Conservation (phyloP, 306 rosid genomes). For the Cucurbita maxima region DNA sequence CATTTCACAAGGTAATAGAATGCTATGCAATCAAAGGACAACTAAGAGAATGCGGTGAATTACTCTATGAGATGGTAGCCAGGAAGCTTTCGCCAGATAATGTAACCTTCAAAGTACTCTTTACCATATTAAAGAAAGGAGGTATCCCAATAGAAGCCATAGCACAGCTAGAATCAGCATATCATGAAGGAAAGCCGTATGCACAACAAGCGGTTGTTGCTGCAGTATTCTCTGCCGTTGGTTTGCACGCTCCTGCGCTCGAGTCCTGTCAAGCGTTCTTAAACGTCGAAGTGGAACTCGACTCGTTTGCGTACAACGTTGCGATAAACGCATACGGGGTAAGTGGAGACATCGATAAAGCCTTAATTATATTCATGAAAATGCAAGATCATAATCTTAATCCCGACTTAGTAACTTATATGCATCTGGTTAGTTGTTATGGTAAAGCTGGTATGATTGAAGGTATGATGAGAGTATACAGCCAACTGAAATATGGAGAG, state of each 20-base stretch:
- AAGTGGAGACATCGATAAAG: conserved; percentile 49
- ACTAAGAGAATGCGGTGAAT: conserved; percentile 55
- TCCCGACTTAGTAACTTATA: conserved; percentile 57
- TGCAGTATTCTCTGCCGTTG: conserved; percentile 51
- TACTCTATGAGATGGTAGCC: conserved; percentile 62
- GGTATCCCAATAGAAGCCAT: conserved; percentile 55
- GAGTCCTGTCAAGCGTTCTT: conserved; percentile 36
- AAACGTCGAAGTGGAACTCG: conserved; percentile 43
- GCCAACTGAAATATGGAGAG: conserved; percentile 49
- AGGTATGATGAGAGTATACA: conserved; percentile 65
- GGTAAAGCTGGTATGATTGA: conserved; percentile 76
- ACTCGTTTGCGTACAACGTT: conserved; percentile 44
- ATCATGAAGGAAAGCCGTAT: conserved; percentile 56
- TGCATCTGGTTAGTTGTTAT: conserved; percentile 54
- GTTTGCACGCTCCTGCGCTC: conserved; percentile 61
- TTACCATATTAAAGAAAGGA: conserved; percentile 60
- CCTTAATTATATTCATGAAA: conserved; percentile 60
- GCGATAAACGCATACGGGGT: conserved; percentile 57
- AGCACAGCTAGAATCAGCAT: conserved; percentile 59
- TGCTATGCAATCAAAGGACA: conserved; percentile 53
- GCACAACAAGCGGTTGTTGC: conserved; percentile 50
- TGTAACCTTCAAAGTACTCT: conserved; percentile 48
- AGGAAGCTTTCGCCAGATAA: conserved; percentile 52
- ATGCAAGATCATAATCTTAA: conserved; percentile 53
- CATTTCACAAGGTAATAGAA: conserved; percentile 57